Conservation (phyloP, 129 eudicot species). For the Pulicaria dysenterica region DNA sequence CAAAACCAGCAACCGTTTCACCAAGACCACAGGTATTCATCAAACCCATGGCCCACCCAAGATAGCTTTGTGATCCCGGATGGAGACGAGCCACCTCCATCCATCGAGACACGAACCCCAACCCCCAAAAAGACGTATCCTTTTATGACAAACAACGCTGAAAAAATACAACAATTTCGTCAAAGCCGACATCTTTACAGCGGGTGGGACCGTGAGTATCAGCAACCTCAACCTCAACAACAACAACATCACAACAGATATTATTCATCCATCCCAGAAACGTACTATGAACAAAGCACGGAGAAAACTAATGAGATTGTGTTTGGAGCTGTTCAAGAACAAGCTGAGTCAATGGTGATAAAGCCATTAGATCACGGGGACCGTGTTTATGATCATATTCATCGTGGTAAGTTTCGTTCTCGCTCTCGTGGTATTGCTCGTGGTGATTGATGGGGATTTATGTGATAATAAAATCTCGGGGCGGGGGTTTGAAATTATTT, state of each 20-base stretch:
- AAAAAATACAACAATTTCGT: slow-evolving; percentile 86
- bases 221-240: slow-evolving; percentile 45
- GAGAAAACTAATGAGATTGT: slow-evolving; percentile 74
- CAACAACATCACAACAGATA: slow-evolving; percentile 74
- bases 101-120: slow-evolving; percentile 81
- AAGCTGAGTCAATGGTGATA: slow-evolving; percentile 56
- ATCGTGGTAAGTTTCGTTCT: slow-evolving; percentile 42
- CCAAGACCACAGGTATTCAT: slow-evolving; percentile 40
- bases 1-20: slow-evolving; percentile 48
- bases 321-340: slow-evolving; percentile 93
- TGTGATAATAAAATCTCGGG: slow-evolving; percentile 26
- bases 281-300: slow-evolving; percentile 73
- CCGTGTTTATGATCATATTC: slow-evolving; percentile 36
- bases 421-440: slow-evolving; percentile 39
- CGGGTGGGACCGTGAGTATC: slow-evolving; percentile 73
- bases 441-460: slow-evolving; percentile 41
- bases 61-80: slow-evolving; percentile 82
- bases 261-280: slow-evolving; percentile 59
- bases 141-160: slow-evolving; percentile 86
- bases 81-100: slow-evolving; percentile 80
- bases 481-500: slow-evolving; percentile 25
- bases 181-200: slow-evolving; percentile 82
- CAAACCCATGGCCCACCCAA: slow-evolving; percentile 79
- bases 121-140: slow-evolving; percentile 87
- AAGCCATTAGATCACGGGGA: slow-evolving; percentile 70